Conservation (phyloP, 306 rosid species). For the Ochetophila trinervis region DNA sequence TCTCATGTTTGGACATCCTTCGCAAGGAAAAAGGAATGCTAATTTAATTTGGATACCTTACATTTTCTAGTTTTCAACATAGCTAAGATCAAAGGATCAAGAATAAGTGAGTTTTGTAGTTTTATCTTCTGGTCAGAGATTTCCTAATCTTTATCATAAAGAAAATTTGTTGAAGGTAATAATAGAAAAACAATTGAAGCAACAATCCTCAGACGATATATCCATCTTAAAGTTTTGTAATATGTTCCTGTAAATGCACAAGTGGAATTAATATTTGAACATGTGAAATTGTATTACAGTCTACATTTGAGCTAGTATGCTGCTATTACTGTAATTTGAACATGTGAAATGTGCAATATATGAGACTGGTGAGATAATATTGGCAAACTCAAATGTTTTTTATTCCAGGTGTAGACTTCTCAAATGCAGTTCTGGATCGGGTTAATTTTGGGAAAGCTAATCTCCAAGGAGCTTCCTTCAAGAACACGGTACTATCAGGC, state of each 20-base stretch:
- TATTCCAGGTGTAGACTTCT: constrained; percentile 86
- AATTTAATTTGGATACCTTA: no score
- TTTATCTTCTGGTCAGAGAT: no score
- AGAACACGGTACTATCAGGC: constrained; percentile 77
- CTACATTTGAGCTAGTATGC: no score
- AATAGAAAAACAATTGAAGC: neutral
- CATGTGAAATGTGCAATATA: neutral
- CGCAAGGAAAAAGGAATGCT: no score
- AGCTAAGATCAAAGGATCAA: no score
- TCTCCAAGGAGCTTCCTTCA: constrained; percentile 82
- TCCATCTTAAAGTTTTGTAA: neutral
- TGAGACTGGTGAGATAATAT: constrained; percentile 1
- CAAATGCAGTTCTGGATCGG: constrained; percentile 87
- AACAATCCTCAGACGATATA: neutral
- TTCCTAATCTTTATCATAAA: no score
- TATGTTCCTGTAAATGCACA: neutral
- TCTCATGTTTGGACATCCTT: neutral
- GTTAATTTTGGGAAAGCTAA: constrained; percentile 88
- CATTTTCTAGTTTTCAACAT: no score
- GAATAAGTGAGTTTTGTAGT: no score
- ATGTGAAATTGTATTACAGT: no score
- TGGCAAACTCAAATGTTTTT: constrained; percentile 13
- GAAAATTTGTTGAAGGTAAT: neutral
- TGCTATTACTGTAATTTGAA: neutral
- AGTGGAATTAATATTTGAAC: no score